Conservation (phyloP, 192 early-diverging fungal genomes). For the Funneliformis mosseae region DNA sequence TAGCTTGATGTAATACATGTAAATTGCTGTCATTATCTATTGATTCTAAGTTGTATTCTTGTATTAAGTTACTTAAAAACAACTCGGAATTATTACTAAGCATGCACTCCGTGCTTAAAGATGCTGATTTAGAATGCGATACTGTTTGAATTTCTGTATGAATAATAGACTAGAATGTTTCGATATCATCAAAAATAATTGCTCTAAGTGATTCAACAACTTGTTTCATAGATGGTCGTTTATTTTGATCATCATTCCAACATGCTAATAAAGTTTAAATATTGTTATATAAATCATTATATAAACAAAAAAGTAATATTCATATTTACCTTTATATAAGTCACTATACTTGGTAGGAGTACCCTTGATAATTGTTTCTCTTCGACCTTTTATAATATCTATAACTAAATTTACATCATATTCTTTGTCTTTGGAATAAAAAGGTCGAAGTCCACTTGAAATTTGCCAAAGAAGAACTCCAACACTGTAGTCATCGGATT, state of each 20-base stretch:
- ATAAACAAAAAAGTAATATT: not conserved
- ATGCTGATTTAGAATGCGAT: too few relatives aligned
- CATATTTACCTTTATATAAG: not conserved
- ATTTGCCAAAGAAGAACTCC: not conserved
- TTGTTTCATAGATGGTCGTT: not conserved
- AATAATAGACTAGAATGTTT: too few relatives aligned
- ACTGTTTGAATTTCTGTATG: too few relatives aligned
- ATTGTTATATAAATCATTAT: not conserved
- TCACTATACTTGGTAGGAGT: not conserved
- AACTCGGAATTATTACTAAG: too few relatives aligned
- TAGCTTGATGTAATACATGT: too few relatives aligned
- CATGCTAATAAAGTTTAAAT: not conserved
- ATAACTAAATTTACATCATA: not conserved
- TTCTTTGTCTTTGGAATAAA: not conserved
- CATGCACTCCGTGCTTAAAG: too few relatives aligned
- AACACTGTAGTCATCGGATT: not conserved
- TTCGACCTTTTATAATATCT: not conserved
- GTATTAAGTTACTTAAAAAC: too few relatives aligned
- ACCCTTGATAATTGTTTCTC: not conserved
- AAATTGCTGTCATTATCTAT: too few relatives aligned
- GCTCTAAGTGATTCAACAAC: not conserved
- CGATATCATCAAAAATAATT: not conserved
- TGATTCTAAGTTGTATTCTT: too few relatives aligned
- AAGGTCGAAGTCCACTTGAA: not conserved
- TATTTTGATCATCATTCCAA: not conserved